Evolutionary conservation across 1,284 basidiomycete species (phyloP).

Genomic region (Grifola frondosa): DNA sequence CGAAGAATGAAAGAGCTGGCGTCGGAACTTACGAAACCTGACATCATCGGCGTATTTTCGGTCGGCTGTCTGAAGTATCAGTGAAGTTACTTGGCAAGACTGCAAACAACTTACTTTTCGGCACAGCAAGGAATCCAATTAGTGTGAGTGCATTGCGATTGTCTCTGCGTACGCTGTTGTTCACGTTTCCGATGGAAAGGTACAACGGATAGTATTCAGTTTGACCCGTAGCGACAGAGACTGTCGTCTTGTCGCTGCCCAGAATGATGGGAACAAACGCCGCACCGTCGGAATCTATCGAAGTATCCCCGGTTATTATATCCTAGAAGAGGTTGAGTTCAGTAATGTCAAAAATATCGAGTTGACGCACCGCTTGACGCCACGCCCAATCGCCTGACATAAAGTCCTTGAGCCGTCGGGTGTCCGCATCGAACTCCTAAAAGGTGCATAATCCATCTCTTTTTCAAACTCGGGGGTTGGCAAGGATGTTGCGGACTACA

Average conservation of each 20-base stretch:
- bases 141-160: constrained; percentile 16
- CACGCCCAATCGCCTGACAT: constrained; percentile 21
- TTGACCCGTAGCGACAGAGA: constrained; percentile 21
- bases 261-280: constrained; percentile 17
- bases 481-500: constrained; percentile 11
- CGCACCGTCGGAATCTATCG: constrained; percentile 7
- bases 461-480: constrained; percentile 8
- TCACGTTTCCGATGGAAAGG: constrained; percentile 16
- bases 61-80: neutral
- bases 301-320: constrained; percentile 8
- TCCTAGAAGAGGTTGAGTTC: constrained; percentile 4
- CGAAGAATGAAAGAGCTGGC: constrained; percentile 9
- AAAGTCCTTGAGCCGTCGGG: constrained; percentile 7
- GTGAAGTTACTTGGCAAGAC: neutral
- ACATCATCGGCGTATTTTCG: neutral
- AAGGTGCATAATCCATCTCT: constrained; percentile 3
- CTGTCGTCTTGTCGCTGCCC: constrained; percentile 24
- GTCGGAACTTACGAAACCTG: constrained; percentile 9
- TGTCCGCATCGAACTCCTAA: constrained; percentile 4
- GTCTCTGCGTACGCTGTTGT: constrained; percentile 16
- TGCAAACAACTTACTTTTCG: constrained; percentile 7
- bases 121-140: constrained; percentile 20
- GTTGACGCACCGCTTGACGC: constrained; percentile 21
- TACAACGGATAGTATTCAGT: constrained; percentile 24
- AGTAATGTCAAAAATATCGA: neutral